Evolutionary conservation across 805 yeast genomes (phyloP).

Genomic region (Yamadazyma ubonensis): DNA sequence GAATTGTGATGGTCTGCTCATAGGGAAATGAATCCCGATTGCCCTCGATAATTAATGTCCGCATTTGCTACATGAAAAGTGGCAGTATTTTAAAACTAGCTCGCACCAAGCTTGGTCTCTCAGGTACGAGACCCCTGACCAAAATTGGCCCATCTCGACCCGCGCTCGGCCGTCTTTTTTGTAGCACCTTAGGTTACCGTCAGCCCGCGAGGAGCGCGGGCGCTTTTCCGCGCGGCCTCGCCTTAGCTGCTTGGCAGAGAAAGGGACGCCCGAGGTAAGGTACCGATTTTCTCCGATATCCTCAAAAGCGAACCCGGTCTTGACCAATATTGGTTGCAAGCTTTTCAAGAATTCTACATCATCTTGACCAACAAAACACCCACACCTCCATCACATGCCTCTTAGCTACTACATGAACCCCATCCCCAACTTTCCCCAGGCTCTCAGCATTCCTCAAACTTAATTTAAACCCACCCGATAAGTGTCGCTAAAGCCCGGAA

Average conservation of each 20-base stretch:
- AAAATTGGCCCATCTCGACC: too few species aligned
- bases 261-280: neutral
- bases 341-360: neutral
- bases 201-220: neutral
- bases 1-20: too few species aligned
- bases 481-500: conserved; percentile 5
- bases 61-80: too few species aligned
- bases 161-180: too few species aligned
- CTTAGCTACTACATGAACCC: neutral
- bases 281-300: neutral
- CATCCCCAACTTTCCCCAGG: neutral
- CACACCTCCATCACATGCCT: neutral
- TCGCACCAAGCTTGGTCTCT: too few species aligned
- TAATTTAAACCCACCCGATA: neutral
- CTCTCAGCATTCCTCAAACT: neutral
- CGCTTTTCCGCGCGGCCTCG: neutral
- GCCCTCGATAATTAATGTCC: too few species aligned
- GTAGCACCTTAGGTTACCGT: too few species aligned
- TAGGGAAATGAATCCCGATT: too few species aligned
- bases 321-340: neutral
- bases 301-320: neutral
- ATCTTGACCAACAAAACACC: neutral
- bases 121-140: too few species aligned
- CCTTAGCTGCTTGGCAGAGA: neutral
- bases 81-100: too few species aligned